Evolutionary conservation across 805 yeast genomes (phyloP).

Genomic region (Candida odintsovae): DNA sequence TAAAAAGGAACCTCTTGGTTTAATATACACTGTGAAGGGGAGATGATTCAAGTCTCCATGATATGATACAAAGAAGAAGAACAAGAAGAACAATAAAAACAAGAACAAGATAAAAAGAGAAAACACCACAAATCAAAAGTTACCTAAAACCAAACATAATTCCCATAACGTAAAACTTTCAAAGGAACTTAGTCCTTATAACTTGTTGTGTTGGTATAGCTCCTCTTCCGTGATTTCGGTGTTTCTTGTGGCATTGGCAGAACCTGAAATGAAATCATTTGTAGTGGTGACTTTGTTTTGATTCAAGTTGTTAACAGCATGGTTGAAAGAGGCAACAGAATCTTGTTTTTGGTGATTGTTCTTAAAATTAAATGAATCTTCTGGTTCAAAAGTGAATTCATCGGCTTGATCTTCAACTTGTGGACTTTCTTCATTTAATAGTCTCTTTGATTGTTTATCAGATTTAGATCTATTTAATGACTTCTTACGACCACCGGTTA

Average conservation of each 20-base stretch:
- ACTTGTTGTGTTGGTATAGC: background rate
- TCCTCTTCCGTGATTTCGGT: constrained; percentile 1
- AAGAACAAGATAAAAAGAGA: background rate
- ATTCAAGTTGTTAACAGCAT: constrained; percentile 7
- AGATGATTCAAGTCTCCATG: background rate
- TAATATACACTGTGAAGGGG: background rate
- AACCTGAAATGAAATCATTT: constrained; percentile 18
- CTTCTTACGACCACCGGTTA: constrained; percentile 29
- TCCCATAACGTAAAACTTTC: background rate
- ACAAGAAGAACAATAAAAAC: background rate
- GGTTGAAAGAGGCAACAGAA: constrained; percentile 17
- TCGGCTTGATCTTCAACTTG: constrained; percentile 2
- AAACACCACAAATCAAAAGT: no score
- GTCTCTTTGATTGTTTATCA: constrained; percentile 6
- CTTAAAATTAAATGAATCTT: background rate
- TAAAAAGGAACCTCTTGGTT: background rate
- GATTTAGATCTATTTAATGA: constrained; percentile 16
- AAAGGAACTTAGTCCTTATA: background rate
- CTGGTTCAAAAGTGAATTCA: constrained; percentile 6
- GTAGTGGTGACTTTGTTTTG: constrained; percentile 12
- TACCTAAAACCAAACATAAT: background rate
- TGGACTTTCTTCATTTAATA: constrained; percentile 1
- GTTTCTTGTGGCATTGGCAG: constrained; percentile 1
- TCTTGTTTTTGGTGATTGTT: constrained; percentile 12
- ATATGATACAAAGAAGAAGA: background rate